A percentile compares a stretch with the other conserved stretches of the same genome.
phyloP scores from a whole-genome alignment of 73 alveolate species.

The Blepharisma japonicum region DNA sequence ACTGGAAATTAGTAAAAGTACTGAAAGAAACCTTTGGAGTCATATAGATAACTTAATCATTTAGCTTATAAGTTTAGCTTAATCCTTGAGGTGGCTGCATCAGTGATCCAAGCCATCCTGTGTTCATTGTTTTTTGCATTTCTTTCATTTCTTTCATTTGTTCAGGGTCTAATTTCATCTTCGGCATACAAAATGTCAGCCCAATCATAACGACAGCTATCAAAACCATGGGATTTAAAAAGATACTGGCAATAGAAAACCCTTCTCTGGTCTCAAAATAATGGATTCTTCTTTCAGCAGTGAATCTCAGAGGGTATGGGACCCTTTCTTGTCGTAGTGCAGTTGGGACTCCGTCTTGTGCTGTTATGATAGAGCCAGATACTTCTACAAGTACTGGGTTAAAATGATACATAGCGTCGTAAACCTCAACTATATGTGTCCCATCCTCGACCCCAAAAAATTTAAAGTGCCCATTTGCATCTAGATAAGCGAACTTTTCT shows the following conservation, averaged over 20 bases:
- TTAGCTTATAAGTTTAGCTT: no score
- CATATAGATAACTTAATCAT: slow-evolving; percentile 46
- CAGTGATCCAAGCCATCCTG: slow-evolving; percentile 22
- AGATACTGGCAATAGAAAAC: slow-evolving; percentile 21
- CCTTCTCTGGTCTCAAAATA: slow-evolving; percentile 29
- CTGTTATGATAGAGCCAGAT: not conserved
- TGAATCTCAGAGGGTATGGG: not conserved
- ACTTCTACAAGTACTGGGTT: slow-evolving; percentile 1
- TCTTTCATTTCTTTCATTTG: slow-evolving; percentile 33
- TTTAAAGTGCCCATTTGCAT: not conserved
- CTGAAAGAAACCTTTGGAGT: slow-evolving; percentile 87
- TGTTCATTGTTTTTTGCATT: slow-evolving; percentile 15
- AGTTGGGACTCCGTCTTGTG: not conserved
- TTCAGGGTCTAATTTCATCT: slow-evolving; percentile 26
- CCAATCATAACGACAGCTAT: not conserved
- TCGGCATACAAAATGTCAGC: slow-evolving; percentile 11
- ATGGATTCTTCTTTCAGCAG: slow-evolving; percentile 3
- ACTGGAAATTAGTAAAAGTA: slow-evolving; percentile 92
- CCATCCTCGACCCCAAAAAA: not conserved
- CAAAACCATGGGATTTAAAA: slow-evolving; percentile 21
- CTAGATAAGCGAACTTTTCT: not conserved
- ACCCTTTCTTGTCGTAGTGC: not conserved
- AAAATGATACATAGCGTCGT: not conserved
- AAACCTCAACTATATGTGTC: not conserved
- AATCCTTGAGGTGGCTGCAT: slow-evolving; percentile 1